Evolutionary conservation across 352 stramenopile species (phyloP).

Genomic region (Globisporangium radiosum): DNA sequence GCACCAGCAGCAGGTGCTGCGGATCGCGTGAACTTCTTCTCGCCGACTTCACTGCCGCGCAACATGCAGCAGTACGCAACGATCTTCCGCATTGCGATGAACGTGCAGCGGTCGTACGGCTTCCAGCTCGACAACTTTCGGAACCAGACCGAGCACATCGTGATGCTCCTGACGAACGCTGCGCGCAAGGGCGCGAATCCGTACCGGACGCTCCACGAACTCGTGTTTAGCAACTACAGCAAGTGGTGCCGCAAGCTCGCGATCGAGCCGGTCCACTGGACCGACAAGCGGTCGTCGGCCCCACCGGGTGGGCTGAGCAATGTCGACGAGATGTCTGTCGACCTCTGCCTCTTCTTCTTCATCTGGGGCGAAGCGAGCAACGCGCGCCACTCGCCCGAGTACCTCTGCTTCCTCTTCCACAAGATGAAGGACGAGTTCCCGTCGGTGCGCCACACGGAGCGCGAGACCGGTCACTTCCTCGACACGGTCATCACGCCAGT

Average conservation of each 20-base stretch:
- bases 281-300: slow-evolving; percentile 36
- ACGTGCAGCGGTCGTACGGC: slow-evolving; percentile 80
- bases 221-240: slow-evolving; percentile 85
- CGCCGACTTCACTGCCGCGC: slow-evolving; percentile 45
- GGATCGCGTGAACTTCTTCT: slow-evolving; percentile 80
- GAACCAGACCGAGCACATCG: slow-evolving; percentile 97
- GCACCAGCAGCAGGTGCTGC: slow-evolving; percentile 5
- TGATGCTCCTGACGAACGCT: slow-evolving; percentile 94
- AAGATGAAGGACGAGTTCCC: slow-evolving; percentile 87
- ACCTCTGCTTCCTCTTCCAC: slow-evolving; percentile 98
- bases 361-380: slow-evolving; percentile 99
- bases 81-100: slow-evolving; percentile 79
- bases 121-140: slow-evolving; percentile 85
- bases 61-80: slow-evolving; percentile 84
- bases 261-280: slow-evolving; percentile 67
- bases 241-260: slow-evolving; percentile 87
- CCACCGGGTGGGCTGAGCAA: slow-evolving; percentile 77
- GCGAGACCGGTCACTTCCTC: slow-evolving; percentile 95
- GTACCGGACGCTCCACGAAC: slow-evolving; percentile 75
- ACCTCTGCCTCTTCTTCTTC: slow-evolving; percentile 95
- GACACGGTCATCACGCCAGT: slow-evolving; percentile 97
- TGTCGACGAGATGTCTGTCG: slow-evolving; percentile 81
- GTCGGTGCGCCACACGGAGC: slow-evolving; percentile 52
- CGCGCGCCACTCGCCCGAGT: slow-evolving; percentile 96
- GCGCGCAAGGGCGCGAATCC: slow-evolving; percentile 68